These are phyloP conservation scores for Trichothecium sympodiale DNA, from an alignment of 2,329 filamentous ascomycete species.

Conservation along the genomic window DNA sequence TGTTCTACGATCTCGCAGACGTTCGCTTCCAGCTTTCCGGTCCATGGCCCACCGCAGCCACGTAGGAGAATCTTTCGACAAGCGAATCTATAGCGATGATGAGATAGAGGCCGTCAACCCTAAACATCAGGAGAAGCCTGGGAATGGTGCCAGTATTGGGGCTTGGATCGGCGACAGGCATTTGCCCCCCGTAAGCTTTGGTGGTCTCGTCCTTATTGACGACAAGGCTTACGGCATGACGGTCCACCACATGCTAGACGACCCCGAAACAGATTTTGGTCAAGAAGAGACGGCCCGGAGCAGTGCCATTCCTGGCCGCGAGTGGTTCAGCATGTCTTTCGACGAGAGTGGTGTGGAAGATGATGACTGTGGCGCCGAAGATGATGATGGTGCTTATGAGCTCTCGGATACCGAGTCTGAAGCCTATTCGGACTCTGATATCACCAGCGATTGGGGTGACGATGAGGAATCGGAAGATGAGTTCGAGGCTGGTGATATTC, in stretches of 20 bases:
- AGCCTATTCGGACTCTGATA: constrained; percentile 34
- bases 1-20: constrained; percentile 48
- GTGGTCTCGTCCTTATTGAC: constrained; percentile 77
- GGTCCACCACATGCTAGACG: constrained; percentile 91
- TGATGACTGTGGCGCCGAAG: constrained; percentile 42
- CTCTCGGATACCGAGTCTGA: constrained; percentile 54
- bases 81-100: constrained; percentile 12
- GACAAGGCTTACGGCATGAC: constrained; percentile 85
- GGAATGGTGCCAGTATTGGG: constrained; percentile 85
- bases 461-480: constrained; percentile 43
- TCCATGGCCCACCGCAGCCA: constrained; percentile 21
- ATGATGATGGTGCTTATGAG: constrained; percentile 48
- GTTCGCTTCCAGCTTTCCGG: constrained; percentile 16
- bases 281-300: constrained; percentile 18
- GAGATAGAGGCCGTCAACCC: constrained; percentile 48
- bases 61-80: constrained; percentile 17
- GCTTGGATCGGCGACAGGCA: constrained; percentile 80
- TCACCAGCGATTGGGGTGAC: constrained; percentile 41
- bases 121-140: constrained; percentile 65
- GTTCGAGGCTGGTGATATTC: constrained; percentile 61
- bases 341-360: constrained; percentile 35
- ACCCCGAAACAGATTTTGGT: constrained; percentile 38
- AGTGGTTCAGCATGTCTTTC: constrained; percentile 31
- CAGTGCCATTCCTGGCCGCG: constrained; percentile 27
- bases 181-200: constrained; percentile 81